phyloP scores from a whole-genome alignment of 345 rosid species.

The Turnera subulata region DNA sequence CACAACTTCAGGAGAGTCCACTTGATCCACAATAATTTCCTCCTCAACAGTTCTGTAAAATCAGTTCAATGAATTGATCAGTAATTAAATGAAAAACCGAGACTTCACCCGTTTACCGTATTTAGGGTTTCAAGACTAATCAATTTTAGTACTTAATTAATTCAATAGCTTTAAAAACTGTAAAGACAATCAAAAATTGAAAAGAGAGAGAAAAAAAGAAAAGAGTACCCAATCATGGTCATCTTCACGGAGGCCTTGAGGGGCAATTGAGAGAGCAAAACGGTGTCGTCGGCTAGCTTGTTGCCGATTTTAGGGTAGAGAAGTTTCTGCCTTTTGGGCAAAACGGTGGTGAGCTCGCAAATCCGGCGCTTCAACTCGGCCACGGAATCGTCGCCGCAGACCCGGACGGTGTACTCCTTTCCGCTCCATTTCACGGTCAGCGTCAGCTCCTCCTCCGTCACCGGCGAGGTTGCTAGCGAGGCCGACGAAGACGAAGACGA shows the following conservation, averaged over 20 bases:
- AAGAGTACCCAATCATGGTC: constrained; percentile 84
- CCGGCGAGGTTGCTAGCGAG: constrained; percentile 26
- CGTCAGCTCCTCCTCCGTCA: constrained; percentile 74
- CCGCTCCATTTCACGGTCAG: constrained; percentile 86
- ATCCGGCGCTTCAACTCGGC: constrained; percentile 91
- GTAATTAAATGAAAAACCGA: too few species aligned
- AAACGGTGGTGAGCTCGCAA: constrained; percentile 71
- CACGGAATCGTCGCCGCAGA: constrained; percentile 84
- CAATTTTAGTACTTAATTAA: too few species aligned
- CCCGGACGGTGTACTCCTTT: constrained; percentile 79
- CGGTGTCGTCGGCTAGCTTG: constrained; percentile 71
- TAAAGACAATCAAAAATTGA: too few species aligned
- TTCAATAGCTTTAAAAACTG: too few species aligned
- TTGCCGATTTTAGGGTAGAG: constrained; percentile 87
- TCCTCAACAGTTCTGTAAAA: constrained; percentile 71
- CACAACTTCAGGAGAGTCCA: constrained; percentile 68
- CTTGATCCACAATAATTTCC: constrained; percentile 79
- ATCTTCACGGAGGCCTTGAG: constrained; percentile 87
- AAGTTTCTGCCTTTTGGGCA: constrained; percentile 94
- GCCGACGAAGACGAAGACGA: constrained; percentile 21
- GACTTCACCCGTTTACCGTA: too few species aligned
- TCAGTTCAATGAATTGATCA: background rate
- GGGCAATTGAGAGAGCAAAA: constrained; percentile 66
- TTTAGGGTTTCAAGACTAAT: too few species aligned
- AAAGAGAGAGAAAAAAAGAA: background rate